Base-by-base conservation (phyloP, 805 yeast genomes). In the Barnettozyma botsteinii region DNA sequence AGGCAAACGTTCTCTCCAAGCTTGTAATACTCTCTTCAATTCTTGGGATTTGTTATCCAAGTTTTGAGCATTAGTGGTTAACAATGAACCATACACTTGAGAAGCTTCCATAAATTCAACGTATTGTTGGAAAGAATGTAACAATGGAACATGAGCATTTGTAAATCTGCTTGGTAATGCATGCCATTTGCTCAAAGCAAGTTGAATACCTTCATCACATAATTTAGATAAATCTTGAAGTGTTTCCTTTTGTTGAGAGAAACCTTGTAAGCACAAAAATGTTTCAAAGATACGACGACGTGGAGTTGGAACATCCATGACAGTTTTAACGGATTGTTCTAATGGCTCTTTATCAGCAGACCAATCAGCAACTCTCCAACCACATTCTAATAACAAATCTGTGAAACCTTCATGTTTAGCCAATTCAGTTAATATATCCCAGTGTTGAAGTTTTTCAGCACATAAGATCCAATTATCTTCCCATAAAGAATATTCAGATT, bases 281-380 rank as follows among this genome's bases (percentile, higher is more conserved):
- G 98, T 88, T 60, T 93, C 97, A 59, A 91, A 91, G 42, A 87
- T 82, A 62, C 93, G 97, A 47, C 98, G 75, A 50, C 99, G 74
- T 2, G 98, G 98, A 0, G 98, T 94, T 4, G 98, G 98, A 20
- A 89, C 96, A 62, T 93, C 98, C 96, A 93, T 88, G 5, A 93
- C 95, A 31, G 94, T 85, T 61, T 88, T 86, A 20, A 93, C 95
- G 1, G 95, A 83, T 55, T 86, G 96, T 56, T 89, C 97, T 28
- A 93, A 67, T 0, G 98, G 93, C 49, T 91, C 98, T 48, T 89
- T 75, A 55, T 94, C 98, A 8, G 94, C 81, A 45, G 81, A 82
- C 98, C 98, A 93, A 56, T 93, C 98, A 7, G 98, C 97, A 29
- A 93, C 95, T 55, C 99, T 73, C 99, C 99, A 93, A 28, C 98